Percentiles rank a stretch among this genome's conserved stretches.
Conservation (phyloP, 805 yeast species). For the Blastobotrys americana region DNA sequence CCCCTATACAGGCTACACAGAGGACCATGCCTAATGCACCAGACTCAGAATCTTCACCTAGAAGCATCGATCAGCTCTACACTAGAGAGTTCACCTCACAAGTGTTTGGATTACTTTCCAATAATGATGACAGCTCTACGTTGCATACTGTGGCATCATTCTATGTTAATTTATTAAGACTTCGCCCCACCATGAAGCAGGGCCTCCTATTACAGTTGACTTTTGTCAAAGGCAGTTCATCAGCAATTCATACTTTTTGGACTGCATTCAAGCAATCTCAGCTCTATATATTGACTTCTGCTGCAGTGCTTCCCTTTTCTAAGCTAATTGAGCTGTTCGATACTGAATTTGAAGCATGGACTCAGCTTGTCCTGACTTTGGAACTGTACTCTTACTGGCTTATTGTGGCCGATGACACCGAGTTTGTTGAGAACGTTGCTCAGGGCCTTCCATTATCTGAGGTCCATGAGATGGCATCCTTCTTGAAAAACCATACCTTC, state of each 20-base stretch:
- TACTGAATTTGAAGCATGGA: conserved; percentile 13
- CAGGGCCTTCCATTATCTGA: conserved; percentile 36
- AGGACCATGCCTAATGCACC: not conserved
- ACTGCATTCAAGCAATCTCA: conserved; percentile 12
- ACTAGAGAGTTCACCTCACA: conserved; percentile 9
- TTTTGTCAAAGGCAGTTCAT: conserved; percentile 7
- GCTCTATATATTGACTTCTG: conserved; percentile 4
- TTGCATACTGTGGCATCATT: conserved; percentile 14
- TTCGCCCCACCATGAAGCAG: conserved; percentile 13
- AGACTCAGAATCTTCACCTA: not conserved
- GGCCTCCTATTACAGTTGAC: conserved; percentile 16
- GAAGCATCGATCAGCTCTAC: conserved; percentile 10
- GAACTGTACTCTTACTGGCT: conserved; percentile 63
- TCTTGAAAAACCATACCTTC: conserved; percentile 46
- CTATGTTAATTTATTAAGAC: conserved; percentile 14
- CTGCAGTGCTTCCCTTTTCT: not conserved
- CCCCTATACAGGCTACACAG: not conserved
- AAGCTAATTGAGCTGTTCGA: not conserved
- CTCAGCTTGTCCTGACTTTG: conserved; percentile 42
- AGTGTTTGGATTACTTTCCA: conserved; percentile 6
- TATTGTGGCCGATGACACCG: conserved; percentile 59
- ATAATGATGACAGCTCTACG: not conserved
- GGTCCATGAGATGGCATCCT: conserved; percentile 37
- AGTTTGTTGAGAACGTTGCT: conserved; percentile 39
- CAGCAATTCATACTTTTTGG: conserved; percentile 18